phyloP scores from a whole-genome alignment of 805 yeast genomes.

The Myxozyma udenii region DNA sequence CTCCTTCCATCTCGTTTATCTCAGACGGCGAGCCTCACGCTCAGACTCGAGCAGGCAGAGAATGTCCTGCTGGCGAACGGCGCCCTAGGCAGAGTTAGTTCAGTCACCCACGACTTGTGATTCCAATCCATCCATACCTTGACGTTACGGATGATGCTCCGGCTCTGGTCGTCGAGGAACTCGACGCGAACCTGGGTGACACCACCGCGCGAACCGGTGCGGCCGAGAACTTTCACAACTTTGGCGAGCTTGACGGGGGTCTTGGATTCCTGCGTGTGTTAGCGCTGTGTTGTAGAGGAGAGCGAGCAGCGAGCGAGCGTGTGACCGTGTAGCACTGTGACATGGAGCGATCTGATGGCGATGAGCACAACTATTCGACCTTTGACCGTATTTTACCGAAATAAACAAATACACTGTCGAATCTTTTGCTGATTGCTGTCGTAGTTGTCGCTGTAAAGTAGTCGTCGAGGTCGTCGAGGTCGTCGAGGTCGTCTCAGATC shows the following conservation, averaged over 20 bases:
- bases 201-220: conserved; percentile 99
- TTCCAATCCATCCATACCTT: conserved; percentile 40
- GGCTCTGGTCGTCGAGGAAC: conserved; percentile 90
- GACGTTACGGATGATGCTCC: conserved; percentile 96
- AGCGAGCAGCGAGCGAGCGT: no score
- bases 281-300: no score
- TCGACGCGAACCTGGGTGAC: conserved; percentile 98
- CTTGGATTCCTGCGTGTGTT: conserved; percentile 40
- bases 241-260: conserved; percentile 97
- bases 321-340: no score
- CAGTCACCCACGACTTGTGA: not conserved
- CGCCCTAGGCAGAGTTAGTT: conserved; percentile 52
- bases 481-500: no score
- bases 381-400: no score
- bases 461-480: no score
- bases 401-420: no score
- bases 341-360: no score
- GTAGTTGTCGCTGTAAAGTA: no score
- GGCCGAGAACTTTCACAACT: conserved; percentile 98
- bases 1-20: conserved; percentile 35
- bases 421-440: no score
- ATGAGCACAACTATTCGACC: no score
- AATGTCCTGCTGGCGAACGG: conserved; percentile 97
- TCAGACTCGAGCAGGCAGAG: conserved; percentile 99
- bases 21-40: conserved; percentile 82